phyloP scores from a whole-genome alignment of 495 filamentous ascomycete genomes.

The Penicillium cosmopolitanum region DNA sequence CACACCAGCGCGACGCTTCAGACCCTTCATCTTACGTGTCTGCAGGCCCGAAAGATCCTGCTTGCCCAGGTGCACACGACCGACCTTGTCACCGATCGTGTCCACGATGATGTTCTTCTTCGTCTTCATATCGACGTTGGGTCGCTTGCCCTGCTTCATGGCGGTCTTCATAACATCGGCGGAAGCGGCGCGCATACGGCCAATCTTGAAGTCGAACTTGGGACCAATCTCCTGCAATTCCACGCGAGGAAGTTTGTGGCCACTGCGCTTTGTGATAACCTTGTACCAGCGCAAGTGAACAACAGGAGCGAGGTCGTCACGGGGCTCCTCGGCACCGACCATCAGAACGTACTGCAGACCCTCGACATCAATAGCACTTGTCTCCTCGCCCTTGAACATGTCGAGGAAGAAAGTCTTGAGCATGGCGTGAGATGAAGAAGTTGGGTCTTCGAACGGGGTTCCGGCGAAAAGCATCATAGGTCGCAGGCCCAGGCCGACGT shows the following conservation, averaged over 20 bases:
- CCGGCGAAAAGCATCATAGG: slow-evolving; percentile 89
- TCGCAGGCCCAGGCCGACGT: slow-evolving; percentile 71
- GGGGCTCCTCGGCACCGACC: slow-evolving; percentile 77
- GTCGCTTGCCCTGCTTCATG: slow-evolving; percentile 77
- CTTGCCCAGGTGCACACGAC: slow-evolving; percentile 87
- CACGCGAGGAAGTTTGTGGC: slow-evolving; percentile 83
- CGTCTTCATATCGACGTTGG: slow-evolving; percentile 58
- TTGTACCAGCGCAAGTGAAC: slow-evolving; percentile 85
- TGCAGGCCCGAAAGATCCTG: slow-evolving; percentile 87
- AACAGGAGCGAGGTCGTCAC: slow-evolving; percentile 61
- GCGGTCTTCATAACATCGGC: slow-evolving; percentile 83
- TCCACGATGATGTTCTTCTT: slow-evolving; percentile 98
- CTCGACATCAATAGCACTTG: slow-evolving; percentile 84
- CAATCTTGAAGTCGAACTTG: slow-evolving; percentile 89
- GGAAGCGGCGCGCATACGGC: slow-evolving; percentile 77
- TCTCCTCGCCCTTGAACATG: slow-evolving; percentile 81
- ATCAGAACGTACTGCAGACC: slow-evolving; percentile 87
- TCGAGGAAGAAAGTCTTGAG: slow-evolving; percentile 87
- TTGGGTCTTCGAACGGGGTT: slow-evolving; percentile 77
- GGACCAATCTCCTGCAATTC: slow-evolving; percentile 96
- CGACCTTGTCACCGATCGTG: slow-evolving; percentile 91
- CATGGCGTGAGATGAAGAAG: slow-evolving; percentile 72
- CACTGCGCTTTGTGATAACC: slow-evolving; percentile 81
- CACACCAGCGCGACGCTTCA: slow-evolving; percentile 74
- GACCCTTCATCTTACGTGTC: slow-evolving; percentile 98